Base-by-base conservation (phyloP, 2,329 filamentous ascomycete species). In the Plenodomus lindquistii region DNA sequence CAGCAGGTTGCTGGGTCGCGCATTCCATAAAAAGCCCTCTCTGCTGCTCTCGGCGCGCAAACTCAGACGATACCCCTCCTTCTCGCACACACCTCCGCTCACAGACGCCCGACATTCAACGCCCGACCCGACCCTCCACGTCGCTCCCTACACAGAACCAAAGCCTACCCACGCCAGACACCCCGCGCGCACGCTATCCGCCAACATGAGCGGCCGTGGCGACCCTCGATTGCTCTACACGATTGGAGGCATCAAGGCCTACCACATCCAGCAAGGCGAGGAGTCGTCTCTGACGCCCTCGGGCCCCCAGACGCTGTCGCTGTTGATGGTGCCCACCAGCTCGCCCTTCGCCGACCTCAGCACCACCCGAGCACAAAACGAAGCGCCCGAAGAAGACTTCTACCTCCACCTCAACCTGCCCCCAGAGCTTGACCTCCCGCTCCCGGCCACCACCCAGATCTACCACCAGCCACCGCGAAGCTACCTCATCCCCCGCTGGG, bases 401-500 rank as follows among this genome's bases (percentile, higher is more conserved):
- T 97, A 97, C 72, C 85, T 99, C 4, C 93, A 97, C 73, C 84
- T 99, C 19, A 91, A 97, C 65, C 85, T 97, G 9, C 92, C 93
- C 13, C 93, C 93, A 17, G 93, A 97, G 79, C 85, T 99, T 62
- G 93, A 97, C 64, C 83, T 97, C 5, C 90, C 94, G 5, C 81
- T 97, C 13, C 94, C 94, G 11, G 93, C 93, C 16, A 97, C 92
- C 0, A 97, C 94, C 0, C 93, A 97, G 72, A 94, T 99, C 70
- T 97, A 96, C 75, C 91, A 96, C 73, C 91, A 97, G 75, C 91
- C 92, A 6, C 93, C 93, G 0, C 85, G 81, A 55, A 96, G 90
- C 77, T 97, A 97, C 69, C 80, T 97, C 39, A 96, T 99, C 54
- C 94, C 94, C 15, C 86, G 93, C 58, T 97, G 93, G 91, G 93